phyloP scores from a whole-genome alignment of 2,329 filamentous ascomycete genomes.

The Emmonsiellopsis sp. region DNA sequence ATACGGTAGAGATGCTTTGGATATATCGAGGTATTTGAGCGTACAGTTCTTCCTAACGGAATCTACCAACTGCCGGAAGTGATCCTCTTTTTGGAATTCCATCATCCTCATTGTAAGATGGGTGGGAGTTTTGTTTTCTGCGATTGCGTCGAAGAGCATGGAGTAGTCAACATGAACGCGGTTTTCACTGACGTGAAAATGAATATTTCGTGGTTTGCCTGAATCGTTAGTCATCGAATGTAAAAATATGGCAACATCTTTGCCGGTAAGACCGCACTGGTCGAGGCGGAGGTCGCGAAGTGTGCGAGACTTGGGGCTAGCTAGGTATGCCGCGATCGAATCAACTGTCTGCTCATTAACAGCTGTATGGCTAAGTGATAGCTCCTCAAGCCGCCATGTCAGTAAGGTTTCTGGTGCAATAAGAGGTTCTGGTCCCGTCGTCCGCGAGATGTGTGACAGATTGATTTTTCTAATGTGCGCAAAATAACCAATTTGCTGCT shows the following conservation, averaged over 20 bases:
- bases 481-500: conserved; percentile 58
- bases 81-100: conserved; percentile 57
- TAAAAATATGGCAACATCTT: conserved; percentile 56
- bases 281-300: conserved; percentile 56
- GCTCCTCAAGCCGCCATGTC: conserved; percentile 58
- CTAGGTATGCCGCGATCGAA: conserved; percentile 56
- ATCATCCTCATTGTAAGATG: conserved; percentile 59
- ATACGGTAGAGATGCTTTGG: conserved; percentile 59
- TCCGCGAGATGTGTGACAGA: conserved; percentile 55
- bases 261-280: conserved; percentile 57
- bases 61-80: conserved; percentile 55
- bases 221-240: conserved; percentile 50
- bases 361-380: conserved; percentile 55
- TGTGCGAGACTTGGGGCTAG: conserved; percentile 50
- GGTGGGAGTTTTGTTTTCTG: conserved; percentile 49
- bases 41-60: conserved; percentile 55
- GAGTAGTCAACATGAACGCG: conserved; percentile 36
- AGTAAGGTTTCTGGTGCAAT: conserved; percentile 57
- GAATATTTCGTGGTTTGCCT: conserved; percentile 47
- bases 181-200: conserved; percentile 59
- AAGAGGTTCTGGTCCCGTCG: conserved; percentile 54
- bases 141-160: conserved; percentile 35
- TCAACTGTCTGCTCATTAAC: conserved; percentile 57
- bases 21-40: conserved; percentile 58
- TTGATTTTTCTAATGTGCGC: conserved; percentile 57